Conservation (phyloP, 768 basidiomycete species). For the Collybia sordida region DNA sequence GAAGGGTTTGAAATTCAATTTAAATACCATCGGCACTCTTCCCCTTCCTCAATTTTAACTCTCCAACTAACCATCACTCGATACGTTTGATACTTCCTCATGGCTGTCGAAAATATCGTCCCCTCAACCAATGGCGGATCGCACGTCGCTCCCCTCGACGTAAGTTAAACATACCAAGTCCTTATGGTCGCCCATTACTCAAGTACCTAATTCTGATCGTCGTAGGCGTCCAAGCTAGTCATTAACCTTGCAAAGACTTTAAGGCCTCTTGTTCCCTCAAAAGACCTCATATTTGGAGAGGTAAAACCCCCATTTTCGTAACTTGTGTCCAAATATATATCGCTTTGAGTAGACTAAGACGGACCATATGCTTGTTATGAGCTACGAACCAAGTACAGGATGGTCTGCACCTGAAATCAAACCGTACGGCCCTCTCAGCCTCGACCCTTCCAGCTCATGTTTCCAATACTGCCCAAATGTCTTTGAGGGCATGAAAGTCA, state of each 20-base stretch:
- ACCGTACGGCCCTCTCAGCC: conserved; percentile 64
- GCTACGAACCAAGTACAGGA: conserved; percentile 61
- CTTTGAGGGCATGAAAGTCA: conserved; percentile 85
- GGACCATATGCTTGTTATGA: conserved; percentile 76
- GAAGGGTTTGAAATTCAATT: too few relatives aligned
- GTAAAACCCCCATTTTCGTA: conserved; percentile 27
- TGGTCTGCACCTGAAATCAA: conserved; percentile 76
- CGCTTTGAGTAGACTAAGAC: conserved; percentile 46
- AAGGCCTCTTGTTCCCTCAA: conserved; percentile 49
- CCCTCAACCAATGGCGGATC: conserved; percentile 4
- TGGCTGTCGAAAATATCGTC: conserved; percentile 15
- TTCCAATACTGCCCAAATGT: conserved; percentile 85
- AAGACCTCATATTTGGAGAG: conserved; percentile 56
- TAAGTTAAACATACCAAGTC: conserved; percentile 3
- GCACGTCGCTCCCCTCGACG: conserved; percentile 15
- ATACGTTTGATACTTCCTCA: not conserved
- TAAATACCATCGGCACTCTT: too few relatives aligned
- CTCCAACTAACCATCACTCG: too few relatives aligned
- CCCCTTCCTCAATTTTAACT: too few relatives aligned
- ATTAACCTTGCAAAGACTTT: conserved; percentile 44
- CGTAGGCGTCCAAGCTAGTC: conserved; percentile 53
- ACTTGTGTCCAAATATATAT: conserved; percentile 1
- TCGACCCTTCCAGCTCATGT: conserved; percentile 75
- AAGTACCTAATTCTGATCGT: not conserved
- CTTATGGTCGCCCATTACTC: not conserved